phyloP scores from a whole-genome alignment of 2,329 filamentous ascomycete species.

The Chrysosporium keratinophilum region DNA sequence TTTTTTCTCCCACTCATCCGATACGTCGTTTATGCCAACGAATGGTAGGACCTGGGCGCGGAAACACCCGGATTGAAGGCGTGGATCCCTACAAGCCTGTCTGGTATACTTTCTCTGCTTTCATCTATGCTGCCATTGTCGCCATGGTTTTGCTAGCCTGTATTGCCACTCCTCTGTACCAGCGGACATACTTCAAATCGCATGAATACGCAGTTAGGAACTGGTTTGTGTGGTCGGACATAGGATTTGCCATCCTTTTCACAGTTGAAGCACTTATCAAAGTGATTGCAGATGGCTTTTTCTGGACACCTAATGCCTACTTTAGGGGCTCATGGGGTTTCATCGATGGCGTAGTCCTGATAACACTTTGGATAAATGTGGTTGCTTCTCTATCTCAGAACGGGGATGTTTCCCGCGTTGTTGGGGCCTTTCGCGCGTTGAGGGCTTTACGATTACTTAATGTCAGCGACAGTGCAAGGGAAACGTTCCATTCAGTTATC shows the following conservation, averaged over 20 bases:
- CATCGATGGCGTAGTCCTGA: slow-evolving; percentile 81
- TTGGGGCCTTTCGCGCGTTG: slow-evolving; percentile 94
- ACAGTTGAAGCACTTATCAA: slow-evolving; percentile 81
- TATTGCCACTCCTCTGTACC: slow-evolving; percentile 86
- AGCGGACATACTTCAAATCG: slow-evolving; percentile 67
- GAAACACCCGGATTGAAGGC: slow-evolving; percentile 76
- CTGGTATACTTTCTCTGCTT: slow-evolving; percentile 88
- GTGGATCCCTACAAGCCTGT: slow-evolving; percentile 77
- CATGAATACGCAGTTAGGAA: slow-evolving; percentile 54
- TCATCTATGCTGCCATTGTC: slow-evolving; percentile 88
- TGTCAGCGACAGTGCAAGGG: slow-evolving; percentile 86
- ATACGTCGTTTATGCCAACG: slow-evolving; percentile 75
- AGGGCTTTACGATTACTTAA: slow-evolving; percentile 85
- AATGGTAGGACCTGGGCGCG: slow-evolving; percentile 83
- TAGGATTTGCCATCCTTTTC: slow-evolving; percentile 81
- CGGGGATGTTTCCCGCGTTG: slow-evolving; percentile 74
- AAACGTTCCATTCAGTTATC: slow-evolving; percentile 95
- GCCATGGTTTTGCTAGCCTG: slow-evolving; percentile 97
- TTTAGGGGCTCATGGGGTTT: slow-evolving; percentile 94
- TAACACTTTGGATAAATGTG: slow-evolving; percentile 94
- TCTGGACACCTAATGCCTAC: slow-evolving; percentile 96
- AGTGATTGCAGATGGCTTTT: slow-evolving; percentile 84
- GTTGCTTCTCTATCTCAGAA: slow-evolving; percentile 70
- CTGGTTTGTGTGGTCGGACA: slow-evolving; percentile 93
- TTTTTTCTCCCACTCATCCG: slow-evolving; percentile 69